These are phyloP conservation scores for Hypholoma sublateritium DNA, from an alignment of 768 basidiomycete genomes.

Conservation along the genomic window DNA sequence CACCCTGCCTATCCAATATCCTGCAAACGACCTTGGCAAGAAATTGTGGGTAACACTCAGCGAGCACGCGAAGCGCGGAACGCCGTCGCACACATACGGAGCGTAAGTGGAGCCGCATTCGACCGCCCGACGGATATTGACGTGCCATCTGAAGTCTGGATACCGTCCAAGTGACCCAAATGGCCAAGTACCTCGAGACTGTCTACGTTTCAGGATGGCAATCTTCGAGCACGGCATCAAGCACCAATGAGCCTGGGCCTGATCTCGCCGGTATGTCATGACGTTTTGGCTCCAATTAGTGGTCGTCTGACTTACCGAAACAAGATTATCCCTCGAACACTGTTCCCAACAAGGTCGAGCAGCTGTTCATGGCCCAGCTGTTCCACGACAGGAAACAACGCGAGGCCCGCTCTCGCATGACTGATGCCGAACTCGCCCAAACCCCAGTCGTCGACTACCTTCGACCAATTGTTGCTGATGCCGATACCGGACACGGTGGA, in stretches of 20 bases:
- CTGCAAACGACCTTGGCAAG: constrained; percentile 81
- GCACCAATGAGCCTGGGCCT: constrained; percentile 94
- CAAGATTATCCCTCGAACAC: constrained; percentile 98
- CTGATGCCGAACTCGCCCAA: constrained; percentile 67
- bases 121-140: not conserved
- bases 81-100: constrained; percentile 95
- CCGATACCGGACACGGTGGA: constrained; percentile 97
- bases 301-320: not conserved
- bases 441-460: constrained; percentile 85
- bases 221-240: constrained; percentile 90
- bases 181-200: constrained; percentile 98
- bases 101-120: constrained; percentile 66
- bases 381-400: constrained; percentile 99
- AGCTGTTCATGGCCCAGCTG: constrained; percentile 95
- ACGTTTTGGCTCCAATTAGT: not conserved
- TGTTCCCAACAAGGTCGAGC: constrained; percentile 98
- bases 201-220: constrained; percentile 99
- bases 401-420: constrained; percentile 70
- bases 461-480: constrained; percentile 93
- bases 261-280: constrained; percentile 85
- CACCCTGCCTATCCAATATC: constrained; percentile 80
- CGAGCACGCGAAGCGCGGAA: constrained; percentile 73
- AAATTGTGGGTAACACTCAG: constrained; percentile 80
- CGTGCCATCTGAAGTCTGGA: constrained; percentile 66
- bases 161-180: constrained; percentile 97